Base-by-base conservation (phyloP, 2,329 filamentous ascomycete genomes). In the Chrysoporthe puriensis region DNA sequence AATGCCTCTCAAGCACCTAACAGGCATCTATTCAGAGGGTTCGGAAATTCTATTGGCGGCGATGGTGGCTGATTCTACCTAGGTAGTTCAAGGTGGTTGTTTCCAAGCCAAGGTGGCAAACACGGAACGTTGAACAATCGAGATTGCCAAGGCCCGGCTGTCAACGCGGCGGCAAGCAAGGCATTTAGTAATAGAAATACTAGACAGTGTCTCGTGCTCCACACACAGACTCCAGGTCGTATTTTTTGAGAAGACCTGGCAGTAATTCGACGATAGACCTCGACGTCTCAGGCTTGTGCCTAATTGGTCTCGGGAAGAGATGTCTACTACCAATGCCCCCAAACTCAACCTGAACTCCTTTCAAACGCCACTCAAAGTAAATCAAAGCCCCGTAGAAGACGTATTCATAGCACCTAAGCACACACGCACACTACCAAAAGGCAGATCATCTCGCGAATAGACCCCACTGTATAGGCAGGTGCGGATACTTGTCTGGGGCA, bases 141-240 rank as follows among this genome's bases (percentile, higher is more conserved):
- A 32, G 48, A 52, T 46, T 11, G 18, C 18, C 21, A 26, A 46
- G 58, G n/a, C 26, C 42, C 21, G 42, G 13, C 16, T 48, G 43
- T 34, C 21, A 32, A 40, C 14, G 21, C 42, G 36, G 48, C n/a
- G 26, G 43, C 59, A 13, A 13, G 59, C 14, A 32, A 46, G 43
- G 14, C 16, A 46, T 61, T 61, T 61, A 40, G 59, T 61, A 61
- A 61, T 61, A n/a, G 14, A 61, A 61, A 61, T 18, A 34, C 59
- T 4, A 46, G 26, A 34, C 43, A n/a, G 26, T 46, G 59, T 61
- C 26, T 44, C 59, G 34, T 61, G 26, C 59, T 61, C 59, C 59
- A 61, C 59, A 61, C n/a, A 44, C 1, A 32, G 26, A 48, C 11
- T 5, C 18, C n/a, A 16, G 36, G 44, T 43, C 40, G 26, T 26